phyloP scores from a whole-genome alignment of 768 basidiomycete species.

The Gymnopilus junonius region DNA sequence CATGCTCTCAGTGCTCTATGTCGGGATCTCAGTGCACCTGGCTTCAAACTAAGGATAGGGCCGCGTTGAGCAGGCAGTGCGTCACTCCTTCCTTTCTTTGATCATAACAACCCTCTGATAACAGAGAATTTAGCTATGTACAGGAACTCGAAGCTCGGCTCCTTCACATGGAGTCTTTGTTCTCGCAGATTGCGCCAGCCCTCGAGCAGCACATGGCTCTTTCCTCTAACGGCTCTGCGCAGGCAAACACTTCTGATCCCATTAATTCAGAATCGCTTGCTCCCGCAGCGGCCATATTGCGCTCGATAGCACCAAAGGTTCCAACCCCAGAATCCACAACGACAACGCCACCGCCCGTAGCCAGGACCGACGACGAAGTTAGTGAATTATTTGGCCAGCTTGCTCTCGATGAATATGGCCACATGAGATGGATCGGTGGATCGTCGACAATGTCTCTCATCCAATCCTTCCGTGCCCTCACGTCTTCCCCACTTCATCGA shows the following conservation, averaged over 20 bases:
- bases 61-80: conserved; percentile 87
- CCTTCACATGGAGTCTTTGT: conserved; percentile 87
- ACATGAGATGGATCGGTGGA: conserved; percentile 91
- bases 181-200: conserved; percentile 79
- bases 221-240: conserved; percentile 44
- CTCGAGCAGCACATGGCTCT: conserved; percentile 72
- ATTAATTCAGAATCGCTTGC: conserved; percentile 39
- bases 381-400: conserved; percentile 87
- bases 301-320: conserved; percentile 41
- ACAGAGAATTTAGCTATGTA: conserved; percentile 64
- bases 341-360: conserved; percentile 34
- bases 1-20: conserved; percentile 78
- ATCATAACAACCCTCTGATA: conserved; percentile 14
- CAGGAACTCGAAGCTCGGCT: conserved; percentile 89
- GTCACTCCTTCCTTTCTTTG: conserved; percentile 32
- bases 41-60: conserved; percentile 91
- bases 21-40: conserved; percentile 84
- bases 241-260: conserved; percentile 33
- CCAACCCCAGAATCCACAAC: conserved; percentile 32
- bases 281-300: conserved; percentile 39
- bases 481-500: conserved; percentile 73
- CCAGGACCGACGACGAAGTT: conserved; percentile 75
- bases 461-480: conserved; percentile 81
- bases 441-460: conserved; percentile 93
- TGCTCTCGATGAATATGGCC: conserved; percentile 87